Evolutionary conservation across 2,329 filamentous ascomycete genomes (phyloP), one percentile per base, ranked within the genome.

Genomic region (Penicillium sp.): DNA sequence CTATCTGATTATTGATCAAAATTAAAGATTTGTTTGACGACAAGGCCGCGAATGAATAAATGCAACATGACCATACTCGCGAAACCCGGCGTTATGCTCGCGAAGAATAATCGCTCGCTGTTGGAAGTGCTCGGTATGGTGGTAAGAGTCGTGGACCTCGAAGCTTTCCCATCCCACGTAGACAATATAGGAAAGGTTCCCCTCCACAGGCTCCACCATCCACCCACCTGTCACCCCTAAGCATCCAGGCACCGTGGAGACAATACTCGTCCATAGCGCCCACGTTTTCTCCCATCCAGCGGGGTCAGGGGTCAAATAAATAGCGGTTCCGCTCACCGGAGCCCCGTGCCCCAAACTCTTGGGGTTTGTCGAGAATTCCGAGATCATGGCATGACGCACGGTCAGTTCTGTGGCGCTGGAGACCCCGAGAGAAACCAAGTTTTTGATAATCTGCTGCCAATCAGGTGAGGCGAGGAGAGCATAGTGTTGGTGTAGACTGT

Each of bases 141-240:
- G 73, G 56, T 75, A 75, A 19, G 59, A 64, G 39, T 74, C 68
- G 56, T 75, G 72, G 24, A 69, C 50, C 44, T 69, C 64, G 6
- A 72, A 62, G 49, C 61, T 70, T 56, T 72, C 65, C 74, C 71
- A 74, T n/a, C 70, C 71, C 9, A 74, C 71, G 53, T 68, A 70
- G 21, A 73, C 73, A 8, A 74, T 56, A 61, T 70, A 74, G 26
- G 63, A 67, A 5, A 56, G 57, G 9, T 64, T 53, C 10, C 66
- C 69, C 21, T 70, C 68, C 14, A 74, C 63, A 2, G 61, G 56
- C 61, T 75, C 73, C 43, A 71, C 55, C 41, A 75, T 59, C 48
- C 62, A 64, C 7, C 73, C 72, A 6, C 73, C 73, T 5, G 67
- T 68, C 33, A 70, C 65, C 16, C 70, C 73, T 52, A 68, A 56